These are phyloP conservation scores for Xanthoconium purpureum DNA, from an alignment of 768 basidiomycete genomes.

Conservation along the genomic window DNA sequence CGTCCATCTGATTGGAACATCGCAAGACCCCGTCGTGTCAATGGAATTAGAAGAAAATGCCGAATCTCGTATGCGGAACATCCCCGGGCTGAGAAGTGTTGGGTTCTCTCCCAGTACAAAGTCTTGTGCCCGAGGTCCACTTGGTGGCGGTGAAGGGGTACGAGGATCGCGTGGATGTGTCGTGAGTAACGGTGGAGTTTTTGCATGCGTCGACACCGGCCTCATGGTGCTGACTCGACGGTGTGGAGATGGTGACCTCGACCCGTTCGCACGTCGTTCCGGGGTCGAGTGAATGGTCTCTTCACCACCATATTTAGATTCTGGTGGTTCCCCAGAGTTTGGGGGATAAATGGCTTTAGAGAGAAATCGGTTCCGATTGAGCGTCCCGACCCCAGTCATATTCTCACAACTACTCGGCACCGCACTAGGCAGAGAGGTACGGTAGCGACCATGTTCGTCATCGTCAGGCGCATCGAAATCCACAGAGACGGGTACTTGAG, in stretches of 20 bases:
- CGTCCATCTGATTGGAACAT: constrained; percentile 63
- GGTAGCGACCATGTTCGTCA: constrained; percentile 34
- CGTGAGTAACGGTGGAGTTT: constrained; percentile 39
- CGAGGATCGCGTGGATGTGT: constrained; percentile 30
- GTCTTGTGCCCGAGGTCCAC: constrained; percentile 23
- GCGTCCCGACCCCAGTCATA: constrained; percentile 65
- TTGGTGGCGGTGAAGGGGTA: constrained; percentile 20
- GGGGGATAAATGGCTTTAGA: constrained; percentile 18
- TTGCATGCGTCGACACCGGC: constrained; percentile 37
- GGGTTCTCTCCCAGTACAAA: constrained; percentile 23
- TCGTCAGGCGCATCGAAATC: constrained; percentile 38
- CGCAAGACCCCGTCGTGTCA: constrained; percentile 42
- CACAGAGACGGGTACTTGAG: constrained; percentile 60
- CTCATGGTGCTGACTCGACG: constrained; percentile 28
- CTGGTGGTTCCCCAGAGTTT: constrained; percentile 8
- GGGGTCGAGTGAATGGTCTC: constrained; percentile 14
- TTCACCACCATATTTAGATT: constrained; percentile 15
- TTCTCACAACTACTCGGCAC: constrained; percentile 51
- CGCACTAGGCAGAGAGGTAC: constrained; percentile 51
- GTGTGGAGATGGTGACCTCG: constrained; percentile 27
- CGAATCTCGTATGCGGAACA: constrained; percentile 61
- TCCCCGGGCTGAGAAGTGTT: constrained; percentile 51
- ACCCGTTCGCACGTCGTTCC: constrained; percentile 16
- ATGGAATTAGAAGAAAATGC: constrained; percentile 49
- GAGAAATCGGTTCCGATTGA: constrained; percentile 25